Evolutionary conservation across 2,329 filamentous ascomycete species (phyloP).

Genomic region (Epichloe baconii): DNA sequence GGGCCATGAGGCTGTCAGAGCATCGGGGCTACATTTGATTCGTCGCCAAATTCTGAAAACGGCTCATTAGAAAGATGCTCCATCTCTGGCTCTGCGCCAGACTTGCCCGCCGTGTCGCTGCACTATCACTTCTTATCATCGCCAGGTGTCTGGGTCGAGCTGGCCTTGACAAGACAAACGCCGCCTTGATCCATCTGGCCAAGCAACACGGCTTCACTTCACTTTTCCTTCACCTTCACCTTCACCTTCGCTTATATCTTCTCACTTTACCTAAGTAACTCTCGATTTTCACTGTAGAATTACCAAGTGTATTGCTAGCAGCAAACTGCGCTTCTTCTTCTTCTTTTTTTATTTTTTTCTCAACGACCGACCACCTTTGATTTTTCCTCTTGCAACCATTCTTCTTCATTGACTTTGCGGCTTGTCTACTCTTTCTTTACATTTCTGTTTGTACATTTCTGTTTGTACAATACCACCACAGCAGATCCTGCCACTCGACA

Average conservation of each 20-base stretch:
- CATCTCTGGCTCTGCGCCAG: background rate
- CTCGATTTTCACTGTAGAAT: background rate
- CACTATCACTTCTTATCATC: constrained; percentile 16
- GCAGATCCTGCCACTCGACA: too few relatives aligned
- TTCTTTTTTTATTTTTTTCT: background rate
- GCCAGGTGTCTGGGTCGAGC: constrained; percentile 15
- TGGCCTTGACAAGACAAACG: background rate
- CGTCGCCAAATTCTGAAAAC: background rate
- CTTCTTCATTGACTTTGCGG: too few relatives aligned
- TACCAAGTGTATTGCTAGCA: background rate
- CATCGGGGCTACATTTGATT: too few relatives aligned
- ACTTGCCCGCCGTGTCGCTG: background rate
- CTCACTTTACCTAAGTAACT: background rate
- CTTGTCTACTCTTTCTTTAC: too few relatives aligned
- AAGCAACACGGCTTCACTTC: background rate
- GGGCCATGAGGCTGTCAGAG: background rate
- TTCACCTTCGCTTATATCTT: background rate
- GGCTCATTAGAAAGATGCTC: background rate
- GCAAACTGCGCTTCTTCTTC: background rate
- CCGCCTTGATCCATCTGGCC: background rate
- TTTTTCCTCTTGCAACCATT: background rate
- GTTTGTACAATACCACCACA: too few relatives aligned
- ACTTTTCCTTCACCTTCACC: background rate
- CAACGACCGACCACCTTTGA: background rate
- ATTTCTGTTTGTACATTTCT: too few relatives aligned